Conservation (phyloP, 1,139 yeast species). For the Kodamaea fungicola region DNA sequence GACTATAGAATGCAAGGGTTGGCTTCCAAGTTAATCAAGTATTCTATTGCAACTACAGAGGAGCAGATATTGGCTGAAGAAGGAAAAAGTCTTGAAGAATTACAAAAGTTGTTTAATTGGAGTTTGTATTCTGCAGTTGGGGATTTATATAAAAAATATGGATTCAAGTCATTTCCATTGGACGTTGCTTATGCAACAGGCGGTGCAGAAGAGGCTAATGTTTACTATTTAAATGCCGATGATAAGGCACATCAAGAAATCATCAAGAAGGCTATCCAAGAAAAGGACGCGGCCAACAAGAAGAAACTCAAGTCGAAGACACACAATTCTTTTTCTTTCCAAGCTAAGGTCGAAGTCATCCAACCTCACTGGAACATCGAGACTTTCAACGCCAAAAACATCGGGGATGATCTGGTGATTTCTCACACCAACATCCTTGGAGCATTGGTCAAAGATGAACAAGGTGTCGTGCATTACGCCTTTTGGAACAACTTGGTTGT, state of each 20-base stretch:
- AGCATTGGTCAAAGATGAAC: constrained; percentile 3
- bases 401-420: not conserved
- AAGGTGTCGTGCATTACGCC: constrained; percentile 3
- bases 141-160: constrained; percentile 32
- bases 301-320: not conserved
- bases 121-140: constrained; percentile 35
- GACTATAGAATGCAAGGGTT: constrained; percentile 30
- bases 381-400: not conserved
- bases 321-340: not conserved
- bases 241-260: not conserved
- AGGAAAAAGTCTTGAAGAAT: constrained; percentile 15
- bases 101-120: constrained; percentile 36
- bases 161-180: constrained; percentile 37
- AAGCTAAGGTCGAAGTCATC: not conserved
- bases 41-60: constrained; percentile 33
- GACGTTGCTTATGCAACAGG: constrained; percentile 35
- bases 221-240: not conserved
- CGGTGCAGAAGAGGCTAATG: constrained; percentile 5
- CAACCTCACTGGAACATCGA: not conserved
- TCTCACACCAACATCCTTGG: not conserved
- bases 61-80: constrained; percentile 14
- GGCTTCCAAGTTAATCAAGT: constrained; percentile 24
- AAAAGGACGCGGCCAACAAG: not conserved
- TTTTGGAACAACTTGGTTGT: constrained; percentile 6
- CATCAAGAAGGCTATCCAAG: not conserved